A percentile compares a stretch with the other conserved stretches of the same genome.
These are phyloP conservation scores for Candida ortonii DNA, from an alignment of 805 yeast species.

Conservation along the genomic window DNA sequence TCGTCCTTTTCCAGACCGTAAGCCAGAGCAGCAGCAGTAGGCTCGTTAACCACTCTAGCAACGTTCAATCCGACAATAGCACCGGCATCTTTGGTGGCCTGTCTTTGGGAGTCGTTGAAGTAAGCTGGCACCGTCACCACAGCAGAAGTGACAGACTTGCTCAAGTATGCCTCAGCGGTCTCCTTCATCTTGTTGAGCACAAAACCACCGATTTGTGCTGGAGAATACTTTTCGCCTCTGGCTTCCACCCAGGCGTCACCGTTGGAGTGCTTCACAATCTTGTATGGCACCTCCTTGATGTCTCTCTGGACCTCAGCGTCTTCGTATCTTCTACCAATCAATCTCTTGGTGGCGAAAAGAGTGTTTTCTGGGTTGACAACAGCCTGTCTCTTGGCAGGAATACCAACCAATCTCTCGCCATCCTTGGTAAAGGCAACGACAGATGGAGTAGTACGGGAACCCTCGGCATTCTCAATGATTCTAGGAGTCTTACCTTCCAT, in stretches of 20 bases:
- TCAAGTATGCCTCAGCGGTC: conserved; percentile 90
- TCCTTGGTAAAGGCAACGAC: conserved; percentile 62
- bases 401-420: conserved; percentile 55
- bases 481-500: conserved; percentile 61
- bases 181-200: conserved; percentile 96
- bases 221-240: conserved; percentile 50
- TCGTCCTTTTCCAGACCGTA: conserved; percentile 84
- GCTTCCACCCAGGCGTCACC: conserved; percentile 71
- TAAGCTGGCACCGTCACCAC: conserved; percentile 90
- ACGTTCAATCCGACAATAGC: conserved; percentile 93
- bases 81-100: conserved; percentile 96
- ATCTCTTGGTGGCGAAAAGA: conserved; percentile 76
- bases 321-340: conserved; percentile 68
- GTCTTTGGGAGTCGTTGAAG: conserved; percentile 89
- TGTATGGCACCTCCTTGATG: conserved; percentile 58
- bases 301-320: conserved; percentile 73
- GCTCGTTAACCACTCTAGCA: conserved; percentile 86
- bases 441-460: conserved; percentile 77
- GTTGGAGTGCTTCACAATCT: conserved; percentile 53
- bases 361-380: conserved; percentile 73
- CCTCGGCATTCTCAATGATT: conserved; percentile 75
- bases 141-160: conserved; percentile 84
- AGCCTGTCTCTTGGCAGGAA: conserved; percentile 75
- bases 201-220: conserved; percentile 69
- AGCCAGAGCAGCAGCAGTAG: conserved; percentile 92